A percentile compares a stretch with the other conserved stretches of the same genome.
Evolutionary conservation across 2,329 filamentous ascomycete genomes (phyloP).

Genomic region (Exophiala calicioides): DNA sequence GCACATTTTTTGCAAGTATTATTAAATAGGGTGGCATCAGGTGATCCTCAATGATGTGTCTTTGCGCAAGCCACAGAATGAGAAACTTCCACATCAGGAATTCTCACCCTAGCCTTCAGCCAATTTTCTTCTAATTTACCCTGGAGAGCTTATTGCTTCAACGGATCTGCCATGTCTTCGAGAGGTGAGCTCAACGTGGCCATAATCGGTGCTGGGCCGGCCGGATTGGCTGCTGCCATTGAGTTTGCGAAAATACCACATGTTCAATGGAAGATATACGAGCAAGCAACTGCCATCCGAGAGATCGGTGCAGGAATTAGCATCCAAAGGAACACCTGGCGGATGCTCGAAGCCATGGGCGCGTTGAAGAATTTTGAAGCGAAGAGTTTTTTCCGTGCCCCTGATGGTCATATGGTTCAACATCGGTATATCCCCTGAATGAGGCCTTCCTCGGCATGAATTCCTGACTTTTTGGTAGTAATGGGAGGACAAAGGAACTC

Average conservation of each 20-base stretch:
- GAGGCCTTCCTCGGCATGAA: not conserved
- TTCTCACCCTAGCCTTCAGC: too few species aligned
- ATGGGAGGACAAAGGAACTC: not conserved
- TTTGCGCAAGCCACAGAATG: too few species aligned
- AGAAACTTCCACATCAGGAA: too few species aligned
- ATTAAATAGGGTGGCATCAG: too few species aligned
- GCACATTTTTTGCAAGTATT: too few species aligned
- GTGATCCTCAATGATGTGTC: too few species aligned
- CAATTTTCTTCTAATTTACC: too few species aligned
- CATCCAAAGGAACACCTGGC: slow-evolving; percentile 19
- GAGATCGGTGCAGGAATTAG: slow-evolving; percentile 19
- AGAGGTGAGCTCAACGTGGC: not conserved
- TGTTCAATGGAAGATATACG: not conserved
- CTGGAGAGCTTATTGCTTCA: too few species aligned
- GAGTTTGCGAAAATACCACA: not conserved
- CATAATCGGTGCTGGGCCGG: not conserved
- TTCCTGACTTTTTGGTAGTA: not conserved
- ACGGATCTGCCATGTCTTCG: not conserved
- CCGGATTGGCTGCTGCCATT: not conserved
- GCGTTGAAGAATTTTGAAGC: slow-evolving; percentile 12
- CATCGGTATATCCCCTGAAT: not conserved
- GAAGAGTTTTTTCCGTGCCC: not conserved
- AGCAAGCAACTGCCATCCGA: slow-evolving; percentile 7
- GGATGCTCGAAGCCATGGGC: slow-evolving; percentile 12
- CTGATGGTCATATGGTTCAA: not conserved